Evolutionary conservation across 2,329 filamentous ascomycete species (phyloP), one percentile per base, ranked within the genome.

Genomic region (Neofusicoccum kwambonambiense): DNA sequence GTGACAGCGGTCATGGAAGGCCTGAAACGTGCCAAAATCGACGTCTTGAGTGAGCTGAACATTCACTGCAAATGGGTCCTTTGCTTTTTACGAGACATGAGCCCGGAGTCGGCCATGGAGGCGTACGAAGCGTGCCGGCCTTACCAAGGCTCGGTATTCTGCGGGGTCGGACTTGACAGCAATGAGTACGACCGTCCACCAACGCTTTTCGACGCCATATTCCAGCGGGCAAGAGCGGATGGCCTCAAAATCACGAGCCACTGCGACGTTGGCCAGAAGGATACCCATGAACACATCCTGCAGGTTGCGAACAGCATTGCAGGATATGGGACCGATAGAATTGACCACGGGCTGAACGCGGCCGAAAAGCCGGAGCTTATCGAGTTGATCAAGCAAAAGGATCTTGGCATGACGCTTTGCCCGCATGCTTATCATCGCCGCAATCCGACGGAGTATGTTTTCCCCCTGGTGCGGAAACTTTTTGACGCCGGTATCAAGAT

Each of bases 221-320:
- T 79, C 61, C 66, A 64, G 8, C 68, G 71, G 19, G 80, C 80
- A 2, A 68, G 71, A 61, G 65, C 64, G 13, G 80, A 82, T 47
- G 80, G 81, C 0, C 74, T 82, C 62, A 76, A 79, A 42, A 71
- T 82, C 13, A 85, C 82, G 2, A 78, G 78, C 69, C 83, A 85
- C 64, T 84, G 81, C 69, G 83, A 84, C 65, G 80, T 84, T 50
- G 82, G 81, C 50, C 80, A 84, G 67, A 79, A 81, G 64, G 80
- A 83, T 66, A 79, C 79, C 0, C 76, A 77, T 22, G 77, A 76
- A 31, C 80, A 84, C 65, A 75, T 82, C 15, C 70, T 70, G 1
- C 76, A 83, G 65, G 75, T 75, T 5, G 73, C 75, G 11, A 47
- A 12, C 35, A 19, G 35, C 19, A 70, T 76, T 45, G 73, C 70